phyloP scores from a whole-genome alignment of 192 early-diverging fungal genomes.

The Endogone sp. region DNA sequence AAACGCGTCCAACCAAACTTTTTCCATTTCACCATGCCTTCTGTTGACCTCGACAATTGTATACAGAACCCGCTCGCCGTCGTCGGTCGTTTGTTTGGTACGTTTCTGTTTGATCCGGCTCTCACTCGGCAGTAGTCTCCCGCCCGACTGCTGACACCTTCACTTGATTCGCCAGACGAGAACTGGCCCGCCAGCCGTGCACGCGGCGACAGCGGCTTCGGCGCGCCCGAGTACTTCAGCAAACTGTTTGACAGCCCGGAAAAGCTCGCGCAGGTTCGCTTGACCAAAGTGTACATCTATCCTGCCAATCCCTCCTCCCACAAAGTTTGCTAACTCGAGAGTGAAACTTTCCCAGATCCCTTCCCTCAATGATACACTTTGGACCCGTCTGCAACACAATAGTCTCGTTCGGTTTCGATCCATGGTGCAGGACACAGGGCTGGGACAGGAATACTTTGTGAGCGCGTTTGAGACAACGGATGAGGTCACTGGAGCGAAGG shows the following conservation, averaged over 20 bases:
- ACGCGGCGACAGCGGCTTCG: background rate
- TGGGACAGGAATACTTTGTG: conserved; percentile 62
- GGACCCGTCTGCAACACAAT: background rate
- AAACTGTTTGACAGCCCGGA: background rate
- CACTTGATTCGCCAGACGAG: background rate
- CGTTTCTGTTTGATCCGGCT: background rate
- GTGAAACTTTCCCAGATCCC: background rate
- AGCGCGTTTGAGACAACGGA: conserved; percentile 26
- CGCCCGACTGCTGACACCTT: background rate
- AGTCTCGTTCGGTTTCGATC: conserved; percentile 65
- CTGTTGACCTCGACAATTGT: background rate
- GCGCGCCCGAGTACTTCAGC: background rate
- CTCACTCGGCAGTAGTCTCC: no score
- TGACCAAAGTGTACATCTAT: no score
- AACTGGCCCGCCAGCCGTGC: background rate
- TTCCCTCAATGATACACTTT: background rate
- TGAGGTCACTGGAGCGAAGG: conserved; percentile 26
- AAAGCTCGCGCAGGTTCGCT: background rate
- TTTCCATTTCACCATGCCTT: background rate
- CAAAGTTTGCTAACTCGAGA: no score
- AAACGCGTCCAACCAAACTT: no score
- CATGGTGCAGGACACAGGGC: conserved; percentile 79
- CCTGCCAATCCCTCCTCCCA: no score
- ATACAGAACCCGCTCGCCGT: background rate
- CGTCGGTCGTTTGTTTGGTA: background rate